Percentiles rank a stretch among this genome's conserved stretches.
phyloP scores from a whole-genome alignment of 2,329 filamentous ascomycete species.

The Drechslerella dactyloides region DNA sequence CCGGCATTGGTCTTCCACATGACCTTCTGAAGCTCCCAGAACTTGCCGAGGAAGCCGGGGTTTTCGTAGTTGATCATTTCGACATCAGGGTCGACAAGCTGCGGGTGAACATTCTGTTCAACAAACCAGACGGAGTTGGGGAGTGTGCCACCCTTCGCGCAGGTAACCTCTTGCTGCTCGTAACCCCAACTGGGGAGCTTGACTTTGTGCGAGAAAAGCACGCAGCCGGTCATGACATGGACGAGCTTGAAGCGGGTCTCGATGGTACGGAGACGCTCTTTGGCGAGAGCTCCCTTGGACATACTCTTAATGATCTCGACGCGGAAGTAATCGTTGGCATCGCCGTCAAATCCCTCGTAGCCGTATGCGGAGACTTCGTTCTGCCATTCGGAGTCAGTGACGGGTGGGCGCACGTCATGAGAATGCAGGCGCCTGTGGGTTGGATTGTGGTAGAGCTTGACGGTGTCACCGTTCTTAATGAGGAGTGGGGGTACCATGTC shows the following conservation, averaged over 20 bases:
- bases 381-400: conserved; percentile 90
- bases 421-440: conserved; percentile 93
- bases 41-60: conserved; percentile 96
- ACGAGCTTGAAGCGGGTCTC: conserved; percentile 95
- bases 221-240: conserved; percentile 95
- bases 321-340: conserved; percentile 94
- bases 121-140: conserved; percentile 98
- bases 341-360: conserved; percentile 93
- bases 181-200: conserved; percentile 98
- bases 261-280: conserved; percentile 86
- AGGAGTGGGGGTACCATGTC: conserved; percentile 67
- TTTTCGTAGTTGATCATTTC: conserved; percentile 96
- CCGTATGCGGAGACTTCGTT: conserved; percentile 97
- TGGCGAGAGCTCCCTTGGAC: conserved; percentile 78
- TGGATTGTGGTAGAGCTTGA: conserved; percentile 81
- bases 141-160: conserved; percentile 84
- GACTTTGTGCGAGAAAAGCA: conserved; percentile 97
- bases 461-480: conserved; percentile 78
- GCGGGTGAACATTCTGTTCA: conserved; percentile 85
- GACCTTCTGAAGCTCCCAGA: conserved; percentile 94
- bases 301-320: conserved; percentile 92
- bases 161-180: conserved; percentile 99
- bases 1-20: conserved; percentile 99
- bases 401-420: conserved; percentile 85
- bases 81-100: conserved; percentile 70